Percentiles rank a stretch among this genome's conserved stretches.
These are phyloP conservation scores for Marasmius fiardii DNA, from an alignment of 1,284 basidiomycete species.

Conservation along the genomic window DNA sequence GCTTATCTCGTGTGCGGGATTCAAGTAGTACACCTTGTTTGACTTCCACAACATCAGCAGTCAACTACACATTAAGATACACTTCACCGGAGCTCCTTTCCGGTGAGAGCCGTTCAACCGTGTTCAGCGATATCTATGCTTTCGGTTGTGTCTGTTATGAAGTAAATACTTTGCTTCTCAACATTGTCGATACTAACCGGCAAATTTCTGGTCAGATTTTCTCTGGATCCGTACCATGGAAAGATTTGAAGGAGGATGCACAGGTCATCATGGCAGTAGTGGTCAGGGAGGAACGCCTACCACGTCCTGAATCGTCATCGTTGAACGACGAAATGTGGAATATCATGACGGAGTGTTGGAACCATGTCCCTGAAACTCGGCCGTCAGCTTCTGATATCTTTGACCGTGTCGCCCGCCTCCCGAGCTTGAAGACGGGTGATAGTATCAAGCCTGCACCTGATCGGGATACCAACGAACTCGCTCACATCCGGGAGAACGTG, in stretches of 20 bases:
- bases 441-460: too few relatives aligned
- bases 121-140: not conserved
- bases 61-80: slow-evolving; percentile 21
- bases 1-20: slow-evolving; percentile 22
- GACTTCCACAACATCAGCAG: not conserved
- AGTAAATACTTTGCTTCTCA: not conserved
- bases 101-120: not conserved
- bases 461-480: too few relatives aligned
- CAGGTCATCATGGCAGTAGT: not conserved
- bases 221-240: not conserved
- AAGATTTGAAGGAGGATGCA: not conserved
- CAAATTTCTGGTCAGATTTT: not conserved
- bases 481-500: too few relatives aligned
- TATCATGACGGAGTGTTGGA: not conserved
- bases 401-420: not conserved
- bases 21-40: slow-evolving; percentile 5
- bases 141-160: not conserved
- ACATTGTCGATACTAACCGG: not conserved
- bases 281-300: not conserved
- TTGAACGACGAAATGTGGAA: not conserved
- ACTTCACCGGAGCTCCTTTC: slow-evolving; percentile 22
- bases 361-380: not conserved
- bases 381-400: not conserved
- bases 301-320: not conserved
- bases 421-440: not conserved